Evolutionary conservation across 805 yeast genomes (phyloP), one percentile per base, ranked within the genome.

Genomic region (Ogataea glucozyma): DNA sequence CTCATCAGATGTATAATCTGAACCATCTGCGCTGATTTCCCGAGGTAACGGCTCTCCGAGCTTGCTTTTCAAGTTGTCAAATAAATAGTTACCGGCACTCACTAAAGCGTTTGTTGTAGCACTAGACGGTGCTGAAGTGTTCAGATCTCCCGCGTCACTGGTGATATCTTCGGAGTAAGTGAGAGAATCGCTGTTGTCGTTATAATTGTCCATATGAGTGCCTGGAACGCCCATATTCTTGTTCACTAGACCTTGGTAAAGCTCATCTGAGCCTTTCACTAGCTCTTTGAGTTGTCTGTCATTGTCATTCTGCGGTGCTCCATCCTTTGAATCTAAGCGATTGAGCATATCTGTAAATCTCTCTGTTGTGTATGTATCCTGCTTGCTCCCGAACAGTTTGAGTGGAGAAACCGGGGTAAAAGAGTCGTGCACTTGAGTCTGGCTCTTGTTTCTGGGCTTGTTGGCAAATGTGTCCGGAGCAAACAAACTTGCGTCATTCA

Each of bases 391-490:
- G 47, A 64, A 62, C 11, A 64, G 41, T 37, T 62, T 62, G 20
- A 64, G 40, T 2, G 66, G 67, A 4, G 66, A 61, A 14, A 53
- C 51, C 3, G 65, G 62, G 8, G 52, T 42, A 8, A 57, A 48
- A 9, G 62, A 54, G 23, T 53, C 57, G n/a, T 49, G n/a, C n/a
- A n/a, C n/a, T n/a, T n/a, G 43, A 10, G 49, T 44, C 14, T 37
- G 49, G 22, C 46, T 52, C 22, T 47, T 50, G 18, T 41, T 40
- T 20, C 41, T 46, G 4, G 46, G 37, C 27, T 60, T 57, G 21
- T 60, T 54, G 3, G 64, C 62, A 53, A 62, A 62, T 2, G 66
- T 63, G 40, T 62, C 64, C 1, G 60, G 59, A 3, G 56, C 46
- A 24, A 50, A 49, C 29, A 43, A 35, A 4, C 49, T 47, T 1